Evolutionary conservation across 1,139 yeast species (phyloP), one percentile per base, ranked within the genome.

Genomic region (Kurtzmaniella quercitrusa): DNA sequence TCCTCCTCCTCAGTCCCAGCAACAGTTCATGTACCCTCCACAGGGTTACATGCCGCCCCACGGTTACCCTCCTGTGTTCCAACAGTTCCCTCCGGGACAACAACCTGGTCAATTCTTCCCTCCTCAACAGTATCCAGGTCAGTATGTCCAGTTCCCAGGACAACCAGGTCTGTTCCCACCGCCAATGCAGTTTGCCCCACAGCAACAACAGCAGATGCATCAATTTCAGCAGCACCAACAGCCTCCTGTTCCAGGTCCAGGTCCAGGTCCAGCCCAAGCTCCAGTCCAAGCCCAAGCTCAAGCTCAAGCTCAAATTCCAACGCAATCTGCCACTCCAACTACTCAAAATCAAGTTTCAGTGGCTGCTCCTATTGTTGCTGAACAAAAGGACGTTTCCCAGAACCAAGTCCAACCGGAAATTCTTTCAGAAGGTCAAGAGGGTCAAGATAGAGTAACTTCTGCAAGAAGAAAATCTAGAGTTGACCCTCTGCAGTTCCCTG

Each of bases 401-500:
- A 4, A 3, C 31, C 14, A 27, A 10, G 10, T 3, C 14, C 31
- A 27, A 11, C 14, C n/a, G 14, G 36, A 5, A 3, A 46, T 47
- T 34, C 46, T 45, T 17, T 48, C 49, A 29, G 48, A 43, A 14
- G 41, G 23, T 5, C 23, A 21, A 21, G 23, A 21, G 23, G 23
- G 23, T 5, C 23, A 8, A 5, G 23, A 21, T 4, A 21, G 23
- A 4, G 23, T 21, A 8, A 21, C 23, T 8, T 8, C 4, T 18
- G 51, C 45, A 36, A 43, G 48, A 38, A 52, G 48, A 34, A 39
- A 55, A 11, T 45, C 53, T 21, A 64, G 60, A 48, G 71, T 66
- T 3, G 77, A 75, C 50, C 60, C 70, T 45, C 67, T 77, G 9
- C 75, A 73, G 44, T 75, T 76, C 54, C 81, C 81, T 3, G 75